Percentiles rank a stretch among this genome's conserved stretches.
phyloP scores from a whole-genome alignment of 352 stramenopile genomes.

The Blastocystis sp. region DNA sequence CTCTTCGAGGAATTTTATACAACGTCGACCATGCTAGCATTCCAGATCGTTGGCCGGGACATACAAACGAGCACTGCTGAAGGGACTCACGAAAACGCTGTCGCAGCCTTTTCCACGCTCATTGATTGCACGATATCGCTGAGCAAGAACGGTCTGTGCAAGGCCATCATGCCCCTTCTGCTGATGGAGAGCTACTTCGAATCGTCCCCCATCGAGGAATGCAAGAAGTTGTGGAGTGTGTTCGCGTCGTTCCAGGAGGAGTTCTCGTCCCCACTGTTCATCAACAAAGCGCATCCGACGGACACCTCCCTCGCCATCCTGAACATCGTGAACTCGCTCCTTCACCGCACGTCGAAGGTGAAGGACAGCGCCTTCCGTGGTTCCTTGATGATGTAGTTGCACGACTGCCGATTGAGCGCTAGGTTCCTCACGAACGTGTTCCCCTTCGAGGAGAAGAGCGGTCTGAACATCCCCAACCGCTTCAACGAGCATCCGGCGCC shows the following conservation, averaged over 20 bases:
- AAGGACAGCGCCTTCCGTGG: slow-evolving; percentile 47
- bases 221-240: slow-evolving; percentile 21
- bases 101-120: neutral
- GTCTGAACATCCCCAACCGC: slow-evolving; percentile 54
- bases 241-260: slow-evolving; percentile 52
- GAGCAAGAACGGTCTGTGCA: neutral
- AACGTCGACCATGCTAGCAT: neutral
- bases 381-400: slow-evolving; percentile 33
- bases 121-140: neutral
- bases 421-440: slow-evolving; percentile 66
- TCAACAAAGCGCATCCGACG: neutral
- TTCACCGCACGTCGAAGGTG: slow-evolving; percentile 7
- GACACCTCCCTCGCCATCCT: slow-evolving; percentile 35
- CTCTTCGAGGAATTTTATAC: neutral
- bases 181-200: slow-evolving; percentile 49
- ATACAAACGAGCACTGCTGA: neutral
- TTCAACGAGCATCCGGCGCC: slow-evolving; percentile 25
- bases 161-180: slow-evolving; percentile 27
- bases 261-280: slow-evolving; percentile 26
- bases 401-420: neutral
- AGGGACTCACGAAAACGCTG: neutral
- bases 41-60: slow-evolving; percentile 42
- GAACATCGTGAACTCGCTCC: slow-evolving; percentile 51
- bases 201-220: slow-evolving; percentile 41
- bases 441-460: slow-evolving; percentile 53